A percentile compares a stretch with the other conserved stretches of the same genome.
These are phyloP conservation scores for Gossypium schwendimanii DNA, from an alignment of 441 rosid species.

Conservation along the genomic window DNA sequence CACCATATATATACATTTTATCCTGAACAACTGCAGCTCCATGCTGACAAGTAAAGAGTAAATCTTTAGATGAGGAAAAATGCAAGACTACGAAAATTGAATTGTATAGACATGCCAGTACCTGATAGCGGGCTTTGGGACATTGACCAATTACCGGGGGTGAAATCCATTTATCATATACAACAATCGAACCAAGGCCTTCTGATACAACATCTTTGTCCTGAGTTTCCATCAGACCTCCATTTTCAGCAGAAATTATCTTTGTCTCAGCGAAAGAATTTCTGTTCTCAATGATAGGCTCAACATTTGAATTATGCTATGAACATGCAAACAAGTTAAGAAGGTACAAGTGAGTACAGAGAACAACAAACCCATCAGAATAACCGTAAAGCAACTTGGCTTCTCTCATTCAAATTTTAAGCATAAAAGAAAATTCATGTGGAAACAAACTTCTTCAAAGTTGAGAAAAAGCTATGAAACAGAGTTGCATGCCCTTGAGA, in stretches of 20 bases:
- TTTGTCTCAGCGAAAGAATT: conserved; percentile 59
- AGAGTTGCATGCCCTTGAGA: not conserved
- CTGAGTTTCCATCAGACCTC: conserved; percentile 52
- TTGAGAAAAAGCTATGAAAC: not conserved
- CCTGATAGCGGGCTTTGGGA: conserved; percentile 96
- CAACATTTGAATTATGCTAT: conserved; percentile 57
- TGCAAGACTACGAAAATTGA: conserved; percentile 5
- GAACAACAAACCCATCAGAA: not conserved
- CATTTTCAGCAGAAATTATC: conserved; percentile 61
- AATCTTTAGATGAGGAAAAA: conserved; percentile 22
- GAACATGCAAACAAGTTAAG: conserved; percentile 22
- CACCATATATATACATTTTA: conserved; percentile 89
- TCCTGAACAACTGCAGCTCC: conserved; percentile 87
- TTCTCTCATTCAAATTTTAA: conserved; percentile 1
- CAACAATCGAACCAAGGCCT: conserved; percentile 59
- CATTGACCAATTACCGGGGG: conserved; percentile 73
- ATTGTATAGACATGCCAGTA: conserved; percentile 19
- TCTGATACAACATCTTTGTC: conserved; percentile 87
- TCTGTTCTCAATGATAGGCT: conserved; percentile 55
- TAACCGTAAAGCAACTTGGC: not conserved
- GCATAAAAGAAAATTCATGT: not conserved
- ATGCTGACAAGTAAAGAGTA: conserved; percentile 51
- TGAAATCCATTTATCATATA: conserved; percentile 83
- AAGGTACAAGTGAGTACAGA: not conserved
- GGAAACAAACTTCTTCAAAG: not conserved